Base-by-base conservation (phyloP, 2,329 filamentous ascomycete genomes). In the Parastagonospora nodorum region DNA sequence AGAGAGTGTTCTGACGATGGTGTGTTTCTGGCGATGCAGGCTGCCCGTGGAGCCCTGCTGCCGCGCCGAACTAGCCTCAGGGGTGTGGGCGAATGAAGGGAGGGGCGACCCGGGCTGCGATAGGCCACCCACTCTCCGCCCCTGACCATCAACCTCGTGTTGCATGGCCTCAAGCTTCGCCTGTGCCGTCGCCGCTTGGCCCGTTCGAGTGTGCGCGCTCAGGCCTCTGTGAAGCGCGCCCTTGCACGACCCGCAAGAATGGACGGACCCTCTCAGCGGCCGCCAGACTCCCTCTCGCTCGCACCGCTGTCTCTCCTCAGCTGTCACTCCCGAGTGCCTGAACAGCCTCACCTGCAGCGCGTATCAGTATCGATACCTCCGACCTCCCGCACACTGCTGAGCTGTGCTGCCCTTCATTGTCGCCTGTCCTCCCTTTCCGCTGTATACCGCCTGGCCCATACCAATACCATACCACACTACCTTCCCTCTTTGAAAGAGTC, bases 401-500 rank as follows among this genome's bases (percentile, higher is more conserved):
- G 68, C 68, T 64, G 68, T 70, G 67, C 64, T 68, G 65, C 57
- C 69, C 63, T 61, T 71, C 69, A 45, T 71, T 72, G 61, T 43
- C 49, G 45, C 57, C 29, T 5, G 5, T 24, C 3, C 12, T 16
- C 28, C 14, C 42, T 27, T 15, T 30, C 42, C 42, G 19, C 32
- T 39, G 11, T 43, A 50, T 24, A 46, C 54, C 42, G 40, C 54
- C 60, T 50, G 40, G 40, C 33, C 52, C 48, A 44, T 44, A 40
- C 41, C 42, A 40, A 37, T n/a, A n/a, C 19, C 42, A 35, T 24
- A 24, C 19, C 19, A 24, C 19, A 24, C 19, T 3, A 24, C 19
- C 19, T 3, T 50, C 47, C 61, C 69, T 72, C 70, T 74, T 74
- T 71, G 71, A 74, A 50, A 74, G 69, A 73, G 66, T 40, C 55